Evolutionary conservation across 2,329 filamentous ascomycete species (phyloP).

Genomic region (Penicillium sp.): DNA sequence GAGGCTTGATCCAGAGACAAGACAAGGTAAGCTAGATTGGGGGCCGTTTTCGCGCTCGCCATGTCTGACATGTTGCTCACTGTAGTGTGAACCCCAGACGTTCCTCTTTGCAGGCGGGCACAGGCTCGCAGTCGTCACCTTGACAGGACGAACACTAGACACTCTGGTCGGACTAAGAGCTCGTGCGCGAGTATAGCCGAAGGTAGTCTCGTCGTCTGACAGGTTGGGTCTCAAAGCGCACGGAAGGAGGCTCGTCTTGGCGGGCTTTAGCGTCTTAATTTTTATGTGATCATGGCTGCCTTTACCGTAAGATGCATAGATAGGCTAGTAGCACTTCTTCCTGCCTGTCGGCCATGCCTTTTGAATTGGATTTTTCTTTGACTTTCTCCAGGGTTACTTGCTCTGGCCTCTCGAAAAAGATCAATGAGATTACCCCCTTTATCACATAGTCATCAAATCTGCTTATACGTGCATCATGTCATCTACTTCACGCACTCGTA

Average conservation of each 20-base stretch:
- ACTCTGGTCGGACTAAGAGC: not conserved
- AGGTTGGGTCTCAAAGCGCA: not conserved
- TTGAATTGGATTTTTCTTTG: not conserved
- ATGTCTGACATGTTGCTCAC: too few relatives aligned
- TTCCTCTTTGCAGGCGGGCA: not conserved
- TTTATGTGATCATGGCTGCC: not conserved
- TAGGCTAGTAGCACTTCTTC: not conserved
- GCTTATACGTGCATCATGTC: not conserved
- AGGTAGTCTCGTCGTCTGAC: not conserved
- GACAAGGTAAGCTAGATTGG: too few relatives aligned
- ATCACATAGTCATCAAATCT: not conserved
- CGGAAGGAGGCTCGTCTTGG: not conserved
- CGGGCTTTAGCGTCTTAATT: not conserved
- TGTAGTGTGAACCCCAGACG: not conserved
- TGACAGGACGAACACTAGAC: not conserved
- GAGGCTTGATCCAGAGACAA: too few relatives aligned
- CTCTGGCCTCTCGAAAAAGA: not conserved
- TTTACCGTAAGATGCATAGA: not conserved
- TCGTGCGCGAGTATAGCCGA: not conserved
- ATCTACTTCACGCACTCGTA: not conserved
- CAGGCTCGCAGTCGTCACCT: not conserved
- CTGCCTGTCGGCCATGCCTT: not conserved
- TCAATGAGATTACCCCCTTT: not conserved
- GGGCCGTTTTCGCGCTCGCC: too few relatives aligned
- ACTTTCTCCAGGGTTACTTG: not conserved